A percentile compares a stretch with the other conserved stretches of the same genome.
Conservation (phyloP, 768 basidiomycete genomes). For the Cyathus striatus region DNA sequence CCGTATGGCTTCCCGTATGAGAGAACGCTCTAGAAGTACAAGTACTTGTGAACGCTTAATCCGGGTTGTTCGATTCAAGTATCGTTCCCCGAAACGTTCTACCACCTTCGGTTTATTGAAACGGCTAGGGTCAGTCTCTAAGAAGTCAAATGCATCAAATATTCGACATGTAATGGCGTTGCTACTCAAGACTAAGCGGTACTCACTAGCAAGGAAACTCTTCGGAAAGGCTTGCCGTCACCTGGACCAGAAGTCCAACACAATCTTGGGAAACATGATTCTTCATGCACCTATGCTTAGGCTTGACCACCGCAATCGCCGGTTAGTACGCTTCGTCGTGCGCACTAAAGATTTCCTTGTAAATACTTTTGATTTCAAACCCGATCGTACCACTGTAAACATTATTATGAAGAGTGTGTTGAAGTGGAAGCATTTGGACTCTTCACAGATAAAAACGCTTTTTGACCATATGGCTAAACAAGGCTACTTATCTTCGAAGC, state of each 20-base stretch:
- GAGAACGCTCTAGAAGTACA: conserved; percentile 1
- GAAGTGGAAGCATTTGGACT: conserved; percentile 41
- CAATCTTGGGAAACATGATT: conserved; percentile 52
- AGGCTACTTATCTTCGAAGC: conserved; percentile 48
- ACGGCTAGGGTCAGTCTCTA: too few relatives aligned
- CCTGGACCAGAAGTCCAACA: conserved; percentile 25
- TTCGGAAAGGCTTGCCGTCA: conserved; percentile 21
- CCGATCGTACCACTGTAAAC: conserved; percentile 69
- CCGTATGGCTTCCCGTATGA: conserved; percentile 9
- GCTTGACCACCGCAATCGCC: conserved; percentile 31
- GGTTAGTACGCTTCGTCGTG: conserved; percentile 38
- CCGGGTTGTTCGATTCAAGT: conserved; percentile 18
- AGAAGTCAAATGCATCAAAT: conserved; percentile 17
- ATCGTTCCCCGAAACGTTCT: conserved; percentile 13
- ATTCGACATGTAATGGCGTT: conserved; percentile 29
- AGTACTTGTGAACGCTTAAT: conserved; percentile 18
- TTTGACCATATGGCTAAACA: conserved; percentile 59
- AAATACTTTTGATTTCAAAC: conserved; percentile 40
- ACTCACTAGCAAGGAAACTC: conserved; percentile 38
- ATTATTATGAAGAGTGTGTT: conserved; percentile 60
- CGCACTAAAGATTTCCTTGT: conserved; percentile 37
- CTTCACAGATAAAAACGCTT: conserved; percentile 40
- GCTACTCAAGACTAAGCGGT: conserved; percentile 35
- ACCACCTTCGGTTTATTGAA: too few relatives aligned
- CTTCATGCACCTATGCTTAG: conserved; percentile 36